Conservation (phyloP, 306 rosid species). For the peach (Prunus persica) region Prunus_persica_NCBIv2 NC_034014.1:22972001-22972500, state of each 20-base stretch:
- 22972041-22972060: no score
- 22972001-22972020: no score
- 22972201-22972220: neutral
- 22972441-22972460: neutral
- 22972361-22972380: neutral
- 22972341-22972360: neutral
- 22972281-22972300: neutral
- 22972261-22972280: neutral
- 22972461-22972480: constrained; percentile 20
- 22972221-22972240: neutral
- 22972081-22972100: no score
- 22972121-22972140: neutral
- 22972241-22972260: neutral
- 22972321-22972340: no score
- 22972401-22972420: constrained; percentile 1
- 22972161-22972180: no score
- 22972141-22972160: neutral
- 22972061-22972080: no score
- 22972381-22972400: neutral
- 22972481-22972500: constrained; percentile 2
- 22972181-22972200: no score
- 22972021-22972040: no score
- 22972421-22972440: neutral
- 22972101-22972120: no score
- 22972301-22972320: neutral